These are phyloP conservation scores for Dioscorea zingiberensis DNA, from an alignment of 106 monocot genomes.

Conservation along the genomic window DNA sequence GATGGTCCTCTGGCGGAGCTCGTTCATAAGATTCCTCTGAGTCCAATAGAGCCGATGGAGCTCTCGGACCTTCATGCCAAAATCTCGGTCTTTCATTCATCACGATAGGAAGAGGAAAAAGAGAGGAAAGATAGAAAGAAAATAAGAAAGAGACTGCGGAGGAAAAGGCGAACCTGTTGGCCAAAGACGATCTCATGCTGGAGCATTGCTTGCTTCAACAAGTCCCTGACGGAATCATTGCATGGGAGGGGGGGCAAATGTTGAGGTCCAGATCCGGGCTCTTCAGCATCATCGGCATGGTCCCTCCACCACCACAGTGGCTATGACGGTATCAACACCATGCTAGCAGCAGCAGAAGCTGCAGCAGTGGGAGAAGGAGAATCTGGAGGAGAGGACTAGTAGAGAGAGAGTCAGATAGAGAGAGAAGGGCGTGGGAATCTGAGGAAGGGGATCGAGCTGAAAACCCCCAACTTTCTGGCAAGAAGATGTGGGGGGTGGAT, in stretches of 20 bases:
- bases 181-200: conserved; percentile 46
- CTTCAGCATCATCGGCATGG: conserved; percentile 12
- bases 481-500: not conserved
- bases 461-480: not conserved
- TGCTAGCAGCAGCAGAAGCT: no score
- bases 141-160: no score
- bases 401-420: not conserved
- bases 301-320: not conserved
- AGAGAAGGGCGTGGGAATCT: not conserved
- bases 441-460: not conserved
- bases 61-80: conserved; percentile 39
- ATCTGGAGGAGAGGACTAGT: no score
- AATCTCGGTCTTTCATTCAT: not conserved
- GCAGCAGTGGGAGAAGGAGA: no score
- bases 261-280: conserved; percentile 30
- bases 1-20: not conserved
- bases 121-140: no score
- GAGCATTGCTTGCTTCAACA: conserved; percentile 50
- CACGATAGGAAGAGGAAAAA: no score
- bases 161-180: conserved; percentile 32
- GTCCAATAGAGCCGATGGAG: conserved; percentile 76
- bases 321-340: no score
- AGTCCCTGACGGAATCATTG: conserved; percentile 11
- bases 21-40: conserved; percentile 55
- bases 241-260: not conserved